phyloP scores from a whole-genome alignment of 2,329 filamentous ascomycete species.

The Hymenoscyphus albidus region DNA sequence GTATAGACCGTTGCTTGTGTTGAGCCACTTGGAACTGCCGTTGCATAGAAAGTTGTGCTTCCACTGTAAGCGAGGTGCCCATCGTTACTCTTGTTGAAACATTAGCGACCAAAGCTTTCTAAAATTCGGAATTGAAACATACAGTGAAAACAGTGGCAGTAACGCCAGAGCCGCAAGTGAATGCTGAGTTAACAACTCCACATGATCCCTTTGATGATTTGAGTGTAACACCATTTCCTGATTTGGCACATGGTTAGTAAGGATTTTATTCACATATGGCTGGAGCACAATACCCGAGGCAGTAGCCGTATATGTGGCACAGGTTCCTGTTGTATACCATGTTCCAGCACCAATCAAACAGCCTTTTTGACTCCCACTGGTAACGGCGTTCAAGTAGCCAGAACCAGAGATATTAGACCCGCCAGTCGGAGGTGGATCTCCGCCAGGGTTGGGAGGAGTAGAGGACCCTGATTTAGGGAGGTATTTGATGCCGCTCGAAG shows the following conservation, averaged over 20 bases:
- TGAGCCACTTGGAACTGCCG: slow-evolving; percentile 32
- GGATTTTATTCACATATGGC: background rate
- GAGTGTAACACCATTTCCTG: slow-evolving; percentile 42
- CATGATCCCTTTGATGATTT: slow-evolving; percentile 57
- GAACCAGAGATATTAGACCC: slow-evolving; percentile 43
- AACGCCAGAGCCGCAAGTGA: slow-evolving; percentile 52
- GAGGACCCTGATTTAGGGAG: slow-evolving; percentile 50
- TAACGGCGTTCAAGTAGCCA: slow-evolving; percentile 56
- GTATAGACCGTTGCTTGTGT: slow-evolving; percentile 34
- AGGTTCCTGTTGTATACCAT: slow-evolving; percentile 66
- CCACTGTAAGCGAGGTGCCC: slow-evolving; percentile 31
- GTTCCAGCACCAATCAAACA: slow-evolving; percentile 64
- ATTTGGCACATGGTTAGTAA: background rate
- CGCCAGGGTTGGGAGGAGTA: slow-evolving; percentile 7
- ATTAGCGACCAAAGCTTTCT: background rate
- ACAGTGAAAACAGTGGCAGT: slow-evolving; percentile 37
- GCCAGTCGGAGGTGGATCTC: slow-evolving; percentile 35
- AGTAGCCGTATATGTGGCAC: slow-evolving; percentile 60
- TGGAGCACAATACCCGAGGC: slow-evolving; percentile 42
- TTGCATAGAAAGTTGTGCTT: slow-evolving; percentile 34
- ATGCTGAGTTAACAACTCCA: slow-evolving; percentile 48
- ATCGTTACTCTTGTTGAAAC: slow-evolving; percentile 15
- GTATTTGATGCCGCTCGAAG: slow-evolving; percentile 50
- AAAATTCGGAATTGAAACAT: slow-evolving; percentile 18
- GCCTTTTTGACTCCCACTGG: slow-evolving; percentile 48